Evolutionary conservation across 768 basidiomycete species (phyloP).

Genomic region (Russula sp.): DNA sequence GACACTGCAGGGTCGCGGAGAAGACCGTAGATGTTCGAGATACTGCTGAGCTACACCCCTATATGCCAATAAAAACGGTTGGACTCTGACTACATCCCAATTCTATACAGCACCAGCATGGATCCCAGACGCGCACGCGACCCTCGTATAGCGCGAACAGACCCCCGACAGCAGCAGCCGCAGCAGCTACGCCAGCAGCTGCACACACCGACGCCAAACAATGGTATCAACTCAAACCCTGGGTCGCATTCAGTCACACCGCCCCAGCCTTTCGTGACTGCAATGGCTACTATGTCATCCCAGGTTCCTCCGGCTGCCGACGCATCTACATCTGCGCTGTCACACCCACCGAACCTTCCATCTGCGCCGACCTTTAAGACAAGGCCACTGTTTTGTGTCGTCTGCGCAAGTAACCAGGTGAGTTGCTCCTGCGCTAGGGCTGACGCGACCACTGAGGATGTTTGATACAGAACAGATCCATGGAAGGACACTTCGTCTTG

Average conservation of each 20-base stretch:
- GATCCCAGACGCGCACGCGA: slow-evolving; percentile 79
- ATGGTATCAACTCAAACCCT: slow-evolving; percentile 10
- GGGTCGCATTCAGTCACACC: slow-evolving; percentile 22
- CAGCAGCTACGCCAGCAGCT: slow-evolving; percentile 6
- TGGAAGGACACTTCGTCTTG: slow-evolving; percentile 94
- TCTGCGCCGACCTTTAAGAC: slow-evolving; percentile 43
- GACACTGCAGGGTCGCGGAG: slow-evolving; percentile 54
- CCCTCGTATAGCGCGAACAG: slow-evolving; percentile 66
- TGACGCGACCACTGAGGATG: not conserved
- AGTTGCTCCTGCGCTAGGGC: slow-evolving; percentile 26
- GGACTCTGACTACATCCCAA: slow-evolving; percentile 18
- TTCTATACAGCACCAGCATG: slow-evolving; percentile 38
- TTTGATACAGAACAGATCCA: slow-evolving; percentile 79
- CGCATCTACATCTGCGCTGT: slow-evolving; percentile 1
- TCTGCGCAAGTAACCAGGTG: slow-evolving; percentile 99
- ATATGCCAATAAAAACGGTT: slow-evolving; percentile 20
- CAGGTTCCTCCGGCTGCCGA: slow-evolving; percentile 12
- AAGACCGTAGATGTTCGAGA: slow-evolving; percentile 82
- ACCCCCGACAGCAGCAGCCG: slow-evolving; percentile 53
- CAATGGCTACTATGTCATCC: slow-evolving; percentile 18
- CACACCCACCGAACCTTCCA: not conserved
- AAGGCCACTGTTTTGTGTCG: slow-evolving; percentile 90
- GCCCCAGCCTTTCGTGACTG: slow-evolving; percentile 25
- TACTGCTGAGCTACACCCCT: slow-evolving; percentile 67
- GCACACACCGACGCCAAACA: slow-evolving; percentile 6